Evolutionary conservation across 768 basidiomycete species (phyloP), one percentile per base, ranked within the genome.

Genomic region (Lactarius tabidus): DNA sequence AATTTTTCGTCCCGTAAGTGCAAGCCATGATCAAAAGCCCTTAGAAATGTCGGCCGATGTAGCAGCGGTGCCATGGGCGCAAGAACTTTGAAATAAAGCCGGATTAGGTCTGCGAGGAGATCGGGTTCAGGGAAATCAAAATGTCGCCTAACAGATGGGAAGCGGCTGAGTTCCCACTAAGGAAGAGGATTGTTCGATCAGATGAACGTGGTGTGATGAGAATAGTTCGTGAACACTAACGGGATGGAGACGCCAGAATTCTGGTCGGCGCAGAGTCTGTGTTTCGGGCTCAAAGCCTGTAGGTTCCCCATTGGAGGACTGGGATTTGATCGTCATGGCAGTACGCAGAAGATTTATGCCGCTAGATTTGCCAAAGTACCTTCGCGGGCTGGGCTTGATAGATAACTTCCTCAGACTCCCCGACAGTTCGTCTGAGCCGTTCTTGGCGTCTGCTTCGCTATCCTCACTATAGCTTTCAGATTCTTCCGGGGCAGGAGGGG

Each of bases 321-420:
- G 59, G 18, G 61, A 54, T 39, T 63, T 70, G 38, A 59, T 53
- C 7, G 56, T 51, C 33, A 70, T 33, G 48, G 64, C 69, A 10
- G 59, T 52, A 1, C 57, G 63, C 2, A 70, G 6, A 26, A 70
- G 60, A 41, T 52, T 28, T 9, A 69, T 26, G 52, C 64, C 59
- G 29, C 69, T 70, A n/a, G 67, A 68, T 53, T 65, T 65, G 8
- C 69, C 69, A 56, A 62, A 70, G 55, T 69, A 68, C 43, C 69
- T 64, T n/a, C 55, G 53, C 2, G 43, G 15, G 43, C 39, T 65
- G n/a, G 62, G 61, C 2, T 39, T 26, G 17, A 68, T 23, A 38
- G 36, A 63, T 23, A 65, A 39, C 18, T 15, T 29, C 31, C 23
- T 59, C 43, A 68, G 48, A 14, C 53, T 18, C 5, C 35, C 1